phyloP scores from a whole-genome alignment of 345 rosid genomes.

The Alliaria petiolata region DNA sequence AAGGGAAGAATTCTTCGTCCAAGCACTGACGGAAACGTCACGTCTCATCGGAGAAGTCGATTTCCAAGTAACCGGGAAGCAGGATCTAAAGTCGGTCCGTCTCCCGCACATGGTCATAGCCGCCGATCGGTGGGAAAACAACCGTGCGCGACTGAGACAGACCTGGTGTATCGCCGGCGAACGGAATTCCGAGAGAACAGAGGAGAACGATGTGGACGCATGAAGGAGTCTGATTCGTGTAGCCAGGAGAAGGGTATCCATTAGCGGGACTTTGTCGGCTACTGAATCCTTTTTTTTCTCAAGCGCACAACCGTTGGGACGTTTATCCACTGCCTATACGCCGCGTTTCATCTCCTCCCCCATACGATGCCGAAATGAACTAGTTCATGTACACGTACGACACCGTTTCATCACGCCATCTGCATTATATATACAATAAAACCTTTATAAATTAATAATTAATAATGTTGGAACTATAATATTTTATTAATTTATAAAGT shows the following conservation, averaged over 20 bases:
- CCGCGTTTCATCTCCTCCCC: not conserved
- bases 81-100: not conserved
- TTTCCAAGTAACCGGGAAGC: not conserved
- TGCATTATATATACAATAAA: no score
- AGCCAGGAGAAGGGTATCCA: constrained; percentile 27
- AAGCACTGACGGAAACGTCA: constrained; percentile 33
- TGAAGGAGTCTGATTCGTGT: constrained; percentile 20
- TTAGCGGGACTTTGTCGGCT: no score
- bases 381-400: not conserved
- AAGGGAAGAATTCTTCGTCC: not conserved
- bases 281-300: not conserved
- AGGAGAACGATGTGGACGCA: not conserved
- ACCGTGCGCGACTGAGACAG: not conserved
- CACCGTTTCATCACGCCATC: not conserved
- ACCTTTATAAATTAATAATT: no score
- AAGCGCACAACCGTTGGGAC: not conserved
- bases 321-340: not conserved
- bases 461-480: no score
- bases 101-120: not conserved
- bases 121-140: not conserved
- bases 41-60: constrained; percentile 8
- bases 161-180: constrained; percentile 14
- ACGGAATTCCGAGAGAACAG: not conserved
- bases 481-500: no score
- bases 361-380: not conserved